Conservation (phyloP, 192 early-diverging fungal species). For the Piromyces finnis region DNA sequence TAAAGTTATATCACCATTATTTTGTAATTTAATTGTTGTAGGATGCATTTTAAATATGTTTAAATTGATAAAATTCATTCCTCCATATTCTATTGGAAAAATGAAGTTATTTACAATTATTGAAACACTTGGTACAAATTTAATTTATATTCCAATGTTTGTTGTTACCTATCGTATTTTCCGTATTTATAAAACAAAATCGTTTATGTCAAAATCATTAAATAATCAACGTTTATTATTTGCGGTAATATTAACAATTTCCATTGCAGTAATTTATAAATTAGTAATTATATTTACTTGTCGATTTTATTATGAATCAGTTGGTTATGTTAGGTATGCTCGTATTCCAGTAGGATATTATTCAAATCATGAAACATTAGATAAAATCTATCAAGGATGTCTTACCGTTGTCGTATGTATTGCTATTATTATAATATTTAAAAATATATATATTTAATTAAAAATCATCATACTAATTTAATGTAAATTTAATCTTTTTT, state of each 20-base stretch:
- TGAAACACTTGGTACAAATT: not conserved
- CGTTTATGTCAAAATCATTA: not conserved
- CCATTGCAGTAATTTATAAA: not conserved
- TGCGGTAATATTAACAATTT: not conserved
- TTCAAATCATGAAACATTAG: no score
- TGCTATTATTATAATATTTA: no score
- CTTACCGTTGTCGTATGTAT: no score
- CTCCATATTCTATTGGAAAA: not conserved
- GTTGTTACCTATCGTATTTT: not conserved
- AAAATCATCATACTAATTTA: no score
- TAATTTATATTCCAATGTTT: not conserved
- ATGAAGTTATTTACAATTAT: not conserved
- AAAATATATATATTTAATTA: no score
- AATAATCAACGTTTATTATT: no score
- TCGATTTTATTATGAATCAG: no score
- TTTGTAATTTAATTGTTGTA: not conserved
- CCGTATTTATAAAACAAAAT: not conserved
- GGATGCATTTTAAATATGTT: not conserved
- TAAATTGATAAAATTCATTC: not conserved
- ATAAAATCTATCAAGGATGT: no score
- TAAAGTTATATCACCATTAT: not conserved
- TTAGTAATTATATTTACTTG: no score
- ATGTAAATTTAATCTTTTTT: no score
- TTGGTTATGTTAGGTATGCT: no score
- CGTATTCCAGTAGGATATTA: no score